Base-by-base conservation (phyloP, 1,284 basidiomycete species). In the Taiwanofungus camphoratus region DNA sequence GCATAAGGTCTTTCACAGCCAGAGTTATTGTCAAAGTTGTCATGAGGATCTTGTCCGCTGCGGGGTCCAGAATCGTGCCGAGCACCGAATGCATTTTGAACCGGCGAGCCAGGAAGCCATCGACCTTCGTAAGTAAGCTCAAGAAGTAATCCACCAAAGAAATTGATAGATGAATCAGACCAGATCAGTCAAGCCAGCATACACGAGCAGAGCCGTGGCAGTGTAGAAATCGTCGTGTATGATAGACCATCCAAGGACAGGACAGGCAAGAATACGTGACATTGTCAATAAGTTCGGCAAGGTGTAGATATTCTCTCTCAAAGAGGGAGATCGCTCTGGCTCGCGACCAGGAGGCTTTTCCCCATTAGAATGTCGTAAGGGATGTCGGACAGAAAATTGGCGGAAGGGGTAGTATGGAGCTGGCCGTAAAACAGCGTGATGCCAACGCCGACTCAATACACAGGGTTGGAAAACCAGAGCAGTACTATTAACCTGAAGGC, bases 41-140 rank as follows among this genome's bases (percentile, higher is more conserved):
- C 85, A 99, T 90, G 35, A 99, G 70, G 19, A 82, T 75, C 68
- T 99, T 99, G 75, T 99, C 95, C 2, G 96, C 95, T 0, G 94
- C 92, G 6, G 95, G 95, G 63, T 99, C 96, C 5, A 98, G 76
- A 46, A 99, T 94, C 9, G 89, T 90, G 8, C 95, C 95, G 26
- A 99, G 74, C 8, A 98, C 92, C 8, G 90, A 86, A 39, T 69
- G 76, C 84, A 92, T 87, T 33, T 87, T 82, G 70, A 76, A 96
- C 47, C 77, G 76, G 47, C 95, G 74, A 1, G 95, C 96, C 37
- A 99, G 67, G 62, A 74, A 96, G 1, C 95, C 95, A 57, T 99
- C 95, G 40, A 87, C 75, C 88, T 94, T 62, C 39, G 39, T 27
- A 52, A 42, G 18, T 32, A 44, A 40, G 52, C 49, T 48, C 41